These are phyloP conservation scores for Penicillium corylophilum DNA, from an alignment of 2,329 filamentous ascomycete species.

Conservation along the genomic window DNA sequence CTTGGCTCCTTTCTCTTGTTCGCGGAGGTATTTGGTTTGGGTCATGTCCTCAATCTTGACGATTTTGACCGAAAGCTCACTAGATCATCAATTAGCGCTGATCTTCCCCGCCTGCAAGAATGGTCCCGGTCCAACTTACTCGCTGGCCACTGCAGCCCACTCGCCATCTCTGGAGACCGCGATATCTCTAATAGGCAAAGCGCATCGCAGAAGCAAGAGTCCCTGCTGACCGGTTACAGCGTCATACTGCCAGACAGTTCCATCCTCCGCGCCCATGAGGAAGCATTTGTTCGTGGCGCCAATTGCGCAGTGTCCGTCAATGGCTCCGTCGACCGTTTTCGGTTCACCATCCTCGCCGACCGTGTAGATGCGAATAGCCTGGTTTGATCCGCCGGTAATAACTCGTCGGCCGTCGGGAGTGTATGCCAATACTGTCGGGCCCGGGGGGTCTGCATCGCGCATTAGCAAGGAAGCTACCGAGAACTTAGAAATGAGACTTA, in stretches of 20 bases:
- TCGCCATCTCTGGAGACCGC: constrained; percentile 75
- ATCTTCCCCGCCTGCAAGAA: background rate
- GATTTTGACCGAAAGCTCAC: constrained; percentile 84
- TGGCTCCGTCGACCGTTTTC: constrained; percentile 84
- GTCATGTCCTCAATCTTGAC: constrained; percentile 79
- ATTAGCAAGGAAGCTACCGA: constrained; percentile 8
- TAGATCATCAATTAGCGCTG: constrained; percentile 24
- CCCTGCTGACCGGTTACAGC: constrained; percentile 69
- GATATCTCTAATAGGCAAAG: constrained; percentile 84
- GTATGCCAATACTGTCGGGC: constrained; percentile 83
- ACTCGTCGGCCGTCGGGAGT: constrained; percentile 84
- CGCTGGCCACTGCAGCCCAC: constrained; percentile 95
- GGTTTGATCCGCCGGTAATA: constrained; percentile 90
- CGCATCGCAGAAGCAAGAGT: constrained; percentile 75
- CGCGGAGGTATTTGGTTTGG: constrained; percentile 72
- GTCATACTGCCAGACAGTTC: constrained; percentile 93
- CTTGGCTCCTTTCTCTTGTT: constrained; percentile 84
- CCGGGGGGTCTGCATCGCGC: constrained; percentile 66
- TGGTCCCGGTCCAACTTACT: constrained; percentile 51
- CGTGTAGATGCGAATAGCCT: constrained; percentile 87
- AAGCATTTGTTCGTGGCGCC: constrained; percentile 78
- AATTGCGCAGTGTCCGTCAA: constrained; percentile 80
- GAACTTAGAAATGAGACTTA: constrained; percentile 32
- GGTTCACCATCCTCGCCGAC: constrained; percentile 92
- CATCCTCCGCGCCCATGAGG: constrained; percentile 87